Conservation (phyloP, 768 basidiomycete genomes). For the Hygrocybe coccinea region DNA sequence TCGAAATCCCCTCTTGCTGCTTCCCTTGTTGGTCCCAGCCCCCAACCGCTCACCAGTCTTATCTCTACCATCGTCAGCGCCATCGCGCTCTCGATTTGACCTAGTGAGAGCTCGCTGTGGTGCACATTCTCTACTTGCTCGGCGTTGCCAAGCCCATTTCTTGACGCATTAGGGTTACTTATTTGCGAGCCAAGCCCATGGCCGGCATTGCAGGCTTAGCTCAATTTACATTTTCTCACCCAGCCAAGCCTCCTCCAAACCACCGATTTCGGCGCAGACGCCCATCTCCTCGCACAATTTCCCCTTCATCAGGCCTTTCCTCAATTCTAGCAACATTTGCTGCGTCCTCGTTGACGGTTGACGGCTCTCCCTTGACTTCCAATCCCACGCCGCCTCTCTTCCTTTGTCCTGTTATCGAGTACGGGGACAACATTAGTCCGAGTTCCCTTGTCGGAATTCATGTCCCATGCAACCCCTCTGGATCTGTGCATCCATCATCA, state of each 20-base stretch:
- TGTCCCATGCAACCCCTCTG: constrained; percentile 14
- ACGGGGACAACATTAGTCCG: constrained; percentile 10
- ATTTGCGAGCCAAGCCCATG: no score
- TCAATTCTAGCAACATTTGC: constrained; percentile 50
- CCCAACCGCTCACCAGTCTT: no score
- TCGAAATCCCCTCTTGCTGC: constrained; percentile 17
- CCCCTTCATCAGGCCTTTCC: constrained; percentile 40
- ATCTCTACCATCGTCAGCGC: neutral
- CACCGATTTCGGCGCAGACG: constrained; percentile 14
- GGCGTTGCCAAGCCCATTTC: neutral
- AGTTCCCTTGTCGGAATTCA: constrained; percentile 9
- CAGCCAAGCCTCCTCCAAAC: constrained; percentile 9
- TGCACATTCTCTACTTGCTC: no score
- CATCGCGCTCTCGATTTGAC: constrained; percentile 2
- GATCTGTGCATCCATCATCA: neutral
- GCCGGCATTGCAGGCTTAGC: no score
- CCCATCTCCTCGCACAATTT: constrained; percentile 13
- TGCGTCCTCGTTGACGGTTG: constrained; percentile 40
- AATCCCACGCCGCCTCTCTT: constrained; percentile 46
- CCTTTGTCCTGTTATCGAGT: constrained; percentile 50
- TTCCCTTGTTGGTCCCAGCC: no score
- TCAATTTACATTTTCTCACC: neutral
- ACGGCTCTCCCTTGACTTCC: constrained; percentile 38
- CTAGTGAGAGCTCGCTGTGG: neutral
- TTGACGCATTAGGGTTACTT: no score